These are phyloP conservation scores for Physaria fendleri DNA, from an alignment of 345 rosid genomes.

Conservation along the genomic window DNA sequence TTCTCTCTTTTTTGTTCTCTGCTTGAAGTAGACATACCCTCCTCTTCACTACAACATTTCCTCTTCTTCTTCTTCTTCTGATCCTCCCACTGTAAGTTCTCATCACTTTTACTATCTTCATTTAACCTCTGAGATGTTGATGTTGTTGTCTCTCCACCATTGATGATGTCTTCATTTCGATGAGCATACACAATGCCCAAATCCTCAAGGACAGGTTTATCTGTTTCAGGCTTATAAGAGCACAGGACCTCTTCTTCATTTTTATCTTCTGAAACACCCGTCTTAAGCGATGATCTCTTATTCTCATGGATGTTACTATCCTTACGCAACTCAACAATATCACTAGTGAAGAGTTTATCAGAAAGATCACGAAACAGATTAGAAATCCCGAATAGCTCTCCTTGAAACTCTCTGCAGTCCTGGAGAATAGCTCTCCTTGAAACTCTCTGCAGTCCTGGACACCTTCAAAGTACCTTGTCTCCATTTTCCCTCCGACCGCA, in stretches of 20 bases:
- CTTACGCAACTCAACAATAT: slow-evolving; percentile 52
- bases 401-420: slow-evolving; percentile 93
- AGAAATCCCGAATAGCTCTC: slow-evolving; percentile 91
- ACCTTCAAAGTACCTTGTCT: slow-evolving; percentile 88
- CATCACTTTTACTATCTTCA: slow-evolving; percentile 11
- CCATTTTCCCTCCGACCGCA: slow-evolving; percentile 94
- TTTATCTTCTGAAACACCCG: slow-evolving; percentile 16
- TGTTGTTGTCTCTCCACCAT: slow-evolving; percentile 23
- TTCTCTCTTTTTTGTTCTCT: slow-evolving; percentile 41
- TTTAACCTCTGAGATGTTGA: slow-evolving; percentile 2
- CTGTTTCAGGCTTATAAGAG: slow-evolving; percentile 7
- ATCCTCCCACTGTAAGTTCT: background rate
- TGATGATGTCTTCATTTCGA: slow-evolving; percentile 62
- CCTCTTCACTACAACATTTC: slow-evolving; percentile 17
- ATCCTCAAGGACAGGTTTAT: slow-evolving; percentile 43
- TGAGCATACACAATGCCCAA: slow-evolving; percentile 72
- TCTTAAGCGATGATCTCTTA: slow-evolving; percentile 9
- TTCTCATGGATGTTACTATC: slow-evolving; percentile 30
- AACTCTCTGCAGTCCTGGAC: slow-evolving; percentile 54
- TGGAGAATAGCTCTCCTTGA: slow-evolving; percentile 85
- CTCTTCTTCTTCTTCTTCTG: slow-evolving; percentile 16
- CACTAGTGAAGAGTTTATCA: slow-evolving; percentile 81
- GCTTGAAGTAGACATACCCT: slow-evolving; percentile 15
- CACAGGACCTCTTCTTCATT: slow-evolving; percentile 4
- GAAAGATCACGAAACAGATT: slow-evolving; percentile 90